A percentile compares a stretch with the other conserved stretches of the same genome.
Evolutionary conservation across 202 grass and related monocot genomes (phyloP).

Genomic region (Zizania palustris): DNA sequence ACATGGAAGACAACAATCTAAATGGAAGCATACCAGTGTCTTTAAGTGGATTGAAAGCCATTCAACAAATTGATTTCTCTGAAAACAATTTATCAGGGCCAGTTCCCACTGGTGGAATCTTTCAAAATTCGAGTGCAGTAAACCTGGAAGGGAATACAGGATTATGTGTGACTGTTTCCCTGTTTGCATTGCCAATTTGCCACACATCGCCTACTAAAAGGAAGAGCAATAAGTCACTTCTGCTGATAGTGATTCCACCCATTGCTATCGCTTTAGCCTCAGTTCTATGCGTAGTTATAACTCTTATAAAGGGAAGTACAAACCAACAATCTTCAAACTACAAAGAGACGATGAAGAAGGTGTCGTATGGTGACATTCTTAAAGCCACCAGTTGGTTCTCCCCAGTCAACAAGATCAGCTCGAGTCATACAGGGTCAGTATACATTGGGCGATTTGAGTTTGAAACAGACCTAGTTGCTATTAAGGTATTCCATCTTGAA

Average conservation of each 20-base stretch:
- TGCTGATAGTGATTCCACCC: constrained; percentile 4
- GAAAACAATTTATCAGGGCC: constrained; percentile 24
- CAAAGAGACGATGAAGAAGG: constrained; percentile 31
- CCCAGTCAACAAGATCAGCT: background rate
- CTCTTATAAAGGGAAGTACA: constrained; percentile 7
- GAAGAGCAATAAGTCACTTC: background rate
- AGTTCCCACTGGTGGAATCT: constrained; percentile 19
- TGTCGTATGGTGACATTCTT: background rate
- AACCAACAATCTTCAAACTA: constrained; percentile 4
- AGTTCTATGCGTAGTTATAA: background rate
- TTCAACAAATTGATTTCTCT: constrained; percentile 31
- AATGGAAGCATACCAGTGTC: background rate
- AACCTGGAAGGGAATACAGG: constrained; percentile 24
- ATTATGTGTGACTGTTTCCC: constrained; percentile 1
- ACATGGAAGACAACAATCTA: constrained; percentile 15
- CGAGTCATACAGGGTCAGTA: background rate
- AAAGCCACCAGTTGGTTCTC: constrained; percentile 43
- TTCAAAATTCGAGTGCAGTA: background rate
- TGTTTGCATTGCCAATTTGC: constrained; percentile 32
- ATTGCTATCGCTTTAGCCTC: background rate
- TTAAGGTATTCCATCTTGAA: constrained; percentile 24
- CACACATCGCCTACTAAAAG: background rate
- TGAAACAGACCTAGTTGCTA: constrained; percentile 16
- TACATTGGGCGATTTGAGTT: constrained; percentile 27
- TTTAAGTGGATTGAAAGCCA: background rate